These are phyloP conservation scores for Teunomyces barrocoloradensis DNA, from an alignment of 805 yeast species.

Conservation along the genomic window DNA sequence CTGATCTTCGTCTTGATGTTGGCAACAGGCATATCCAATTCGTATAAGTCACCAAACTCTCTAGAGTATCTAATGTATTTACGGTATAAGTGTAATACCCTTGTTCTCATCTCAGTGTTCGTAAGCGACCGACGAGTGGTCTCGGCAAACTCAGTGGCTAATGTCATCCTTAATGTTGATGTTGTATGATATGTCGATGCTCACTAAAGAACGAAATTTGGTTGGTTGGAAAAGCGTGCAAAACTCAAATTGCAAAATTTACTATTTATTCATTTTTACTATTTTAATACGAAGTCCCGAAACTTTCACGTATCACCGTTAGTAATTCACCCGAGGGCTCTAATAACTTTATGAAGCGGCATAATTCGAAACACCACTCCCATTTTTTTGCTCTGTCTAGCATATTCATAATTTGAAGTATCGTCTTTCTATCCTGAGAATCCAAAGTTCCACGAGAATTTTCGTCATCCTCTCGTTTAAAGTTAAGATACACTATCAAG, in stretches of 20 bases:
- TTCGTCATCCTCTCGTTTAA: slow-evolving; percentile 39
- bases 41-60: slow-evolving; percentile 61
- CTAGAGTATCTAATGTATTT: slow-evolving; percentile 63
- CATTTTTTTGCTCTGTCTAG: slow-evolving; percentile 40
- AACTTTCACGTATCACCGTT: slow-evolving; percentile 5
- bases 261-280: neutral
- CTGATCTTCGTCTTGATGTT: slow-evolving; percentile 78
- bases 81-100: slow-evolving; percentile 72
- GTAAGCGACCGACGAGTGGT: slow-evolving; percentile 67
- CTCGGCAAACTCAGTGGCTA: slow-evolving; percentile 82
- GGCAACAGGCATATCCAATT: slow-evolving; percentile 74
- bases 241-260: slow-evolving; percentile 4
- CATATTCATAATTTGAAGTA: slow-evolving; percentile 43
- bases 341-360: slow-evolving; percentile 51
- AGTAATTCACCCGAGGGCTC: slow-evolving; percentile 41
- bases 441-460: slow-evolving; percentile 18
- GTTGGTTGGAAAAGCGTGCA: slow-evolving; percentile 11
- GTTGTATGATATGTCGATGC: slow-evolving; percentile 4
- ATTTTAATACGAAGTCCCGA: neutral
- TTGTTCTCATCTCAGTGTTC: slow-evolving; percentile 56
- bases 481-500: slow-evolving; percentile 50
- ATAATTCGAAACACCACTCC: slow-evolving; percentile 54
- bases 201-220: slow-evolving; percentile 11
- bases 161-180: slow-evolving; percentile 40
- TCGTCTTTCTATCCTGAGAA: slow-evolving; percentile 37